phyloP scores from a whole-genome alignment of 495 filamentous ascomycete species.

The Pyrenula massariospora region DNA sequence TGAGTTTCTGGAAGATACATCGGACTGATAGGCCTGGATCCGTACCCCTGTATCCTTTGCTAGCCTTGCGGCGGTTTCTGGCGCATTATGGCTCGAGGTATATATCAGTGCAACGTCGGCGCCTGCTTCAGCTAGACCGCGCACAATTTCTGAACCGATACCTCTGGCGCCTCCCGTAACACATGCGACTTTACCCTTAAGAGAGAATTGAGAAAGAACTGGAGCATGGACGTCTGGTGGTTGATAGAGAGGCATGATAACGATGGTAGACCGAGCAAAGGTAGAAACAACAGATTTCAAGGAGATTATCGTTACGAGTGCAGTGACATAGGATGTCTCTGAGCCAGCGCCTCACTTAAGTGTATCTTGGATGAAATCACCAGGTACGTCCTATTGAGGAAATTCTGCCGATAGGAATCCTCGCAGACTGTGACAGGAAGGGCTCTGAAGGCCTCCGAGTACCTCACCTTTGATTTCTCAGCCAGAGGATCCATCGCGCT shows the following conservation, averaged over 20 bases:
- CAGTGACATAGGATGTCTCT: no score
- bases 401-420: no score
- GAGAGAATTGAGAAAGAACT: constrained; percentile 69
- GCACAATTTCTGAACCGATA: constrained; percentile 69
- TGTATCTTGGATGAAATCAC: no score
- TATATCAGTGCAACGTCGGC: constrained; percentile 87
- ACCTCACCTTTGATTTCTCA: no score
- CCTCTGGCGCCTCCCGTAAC: constrained; percentile 73
- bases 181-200: constrained; percentile 75
- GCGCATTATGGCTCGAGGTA: constrained; percentile 61
- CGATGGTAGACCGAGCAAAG: constrained; percentile 35
- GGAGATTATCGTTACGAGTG: no score
- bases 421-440: no score
- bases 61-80: constrained; percentile 60
- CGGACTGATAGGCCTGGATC: constrained; percentile 49
- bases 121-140: constrained; percentile 69
- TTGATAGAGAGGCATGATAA: constrained; percentile 15
- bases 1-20: constrained; percentile 43
- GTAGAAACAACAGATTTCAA: neutral
- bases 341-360: no score
- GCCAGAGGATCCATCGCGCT: no score
- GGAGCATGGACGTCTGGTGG: constrained; percentile 4
- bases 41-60: constrained; percentile 61
- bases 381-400: no score
- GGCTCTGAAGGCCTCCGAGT: no score